These are phyloP conservation scores for Bjerkandera adusta DNA, from an alignment of 1,284 basidiomycete species.

Conservation along the genomic window DNA sequence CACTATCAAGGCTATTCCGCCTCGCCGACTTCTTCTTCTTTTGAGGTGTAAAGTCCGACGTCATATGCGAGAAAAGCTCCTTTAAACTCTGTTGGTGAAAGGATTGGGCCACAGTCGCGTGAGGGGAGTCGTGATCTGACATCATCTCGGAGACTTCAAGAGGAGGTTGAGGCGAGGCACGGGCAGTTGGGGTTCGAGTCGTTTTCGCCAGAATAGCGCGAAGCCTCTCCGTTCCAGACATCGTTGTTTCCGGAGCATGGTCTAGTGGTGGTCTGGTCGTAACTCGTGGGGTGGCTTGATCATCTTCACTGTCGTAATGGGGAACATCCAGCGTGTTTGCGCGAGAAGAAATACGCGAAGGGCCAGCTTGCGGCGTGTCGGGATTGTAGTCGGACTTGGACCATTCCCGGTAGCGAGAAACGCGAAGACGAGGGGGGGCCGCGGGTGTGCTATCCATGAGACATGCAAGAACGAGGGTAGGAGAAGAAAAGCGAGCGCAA, in stretches of 20 bases:
- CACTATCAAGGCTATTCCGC: slow-evolving; percentile 63
- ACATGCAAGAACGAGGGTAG: slow-evolving; percentile 7
- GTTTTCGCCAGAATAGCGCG: slow-evolving; percentile 52
- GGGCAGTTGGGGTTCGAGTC: slow-evolving; percentile 30
- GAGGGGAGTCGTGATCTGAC: slow-evolving; percentile 56
- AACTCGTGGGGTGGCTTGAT: slow-evolving; percentile 49
- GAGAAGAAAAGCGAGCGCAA: not conserved
- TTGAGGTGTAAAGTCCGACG: slow-evolving; percentile 60
- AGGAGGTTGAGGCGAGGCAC: slow-evolving; percentile 15
- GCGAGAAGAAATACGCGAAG: slow-evolving; percentile 29
- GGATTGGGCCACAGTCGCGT: slow-evolving; percentile 39
- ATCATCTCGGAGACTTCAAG: slow-evolving; percentile 47
- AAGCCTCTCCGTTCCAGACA: slow-evolving; percentile 49
- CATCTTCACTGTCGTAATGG: slow-evolving; percentile 39
- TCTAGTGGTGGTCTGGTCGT: slow-evolving; percentile 47
- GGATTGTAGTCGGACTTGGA: slow-evolving; percentile 5
- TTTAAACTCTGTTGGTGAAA: slow-evolving; percentile 55
- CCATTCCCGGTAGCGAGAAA: slow-evolving; percentile 9
- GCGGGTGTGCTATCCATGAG: slow-evolving; percentile 14
- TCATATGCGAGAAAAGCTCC: slow-evolving; percentile 61
- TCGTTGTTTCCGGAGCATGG: slow-evolving; percentile 7
- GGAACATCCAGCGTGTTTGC: slow-evolving; percentile 30
- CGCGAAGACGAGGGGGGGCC: slow-evolving; percentile 23
- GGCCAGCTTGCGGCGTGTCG: slow-evolving; percentile 32
- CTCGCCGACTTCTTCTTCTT: slow-evolving; percentile 43